These are phyloP conservation scores for Chalara sp. DNA, from an alignment of 2,329 filamentous ascomycete species.

Conservation along the genomic window DNA sequence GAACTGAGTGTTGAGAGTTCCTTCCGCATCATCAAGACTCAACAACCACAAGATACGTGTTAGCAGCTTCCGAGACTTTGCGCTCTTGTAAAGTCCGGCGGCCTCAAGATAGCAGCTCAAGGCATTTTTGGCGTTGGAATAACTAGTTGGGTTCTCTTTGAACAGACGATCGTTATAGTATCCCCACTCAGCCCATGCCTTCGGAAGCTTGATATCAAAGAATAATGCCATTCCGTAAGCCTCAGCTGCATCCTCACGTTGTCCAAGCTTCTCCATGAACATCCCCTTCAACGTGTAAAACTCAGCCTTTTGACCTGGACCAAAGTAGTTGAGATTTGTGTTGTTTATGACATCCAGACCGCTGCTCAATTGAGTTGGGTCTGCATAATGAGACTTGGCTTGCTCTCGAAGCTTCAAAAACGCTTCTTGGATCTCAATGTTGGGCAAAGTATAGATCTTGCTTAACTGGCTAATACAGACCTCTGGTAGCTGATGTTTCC, in stretches of 20 bases:
- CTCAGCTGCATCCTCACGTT: slow-evolving; percentile 85
- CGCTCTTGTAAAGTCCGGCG: slow-evolving; percentile 92
- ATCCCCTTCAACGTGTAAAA: slow-evolving; percentile 99
- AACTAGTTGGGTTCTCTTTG: slow-evolving; percentile 78
- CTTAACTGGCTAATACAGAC: slow-evolving; percentile 97
- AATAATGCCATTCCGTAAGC: slow-evolving; percentile 93
- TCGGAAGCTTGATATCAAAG: slow-evolving; percentile 90
- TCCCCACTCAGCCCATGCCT: slow-evolving; percentile 99
- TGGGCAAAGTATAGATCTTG: slow-evolving; percentile 95
- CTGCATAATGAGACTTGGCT: slow-evolving; percentile 97
- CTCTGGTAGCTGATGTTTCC: slow-evolving; percentile 93
- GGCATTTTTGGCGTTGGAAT: slow-evolving; percentile 81
- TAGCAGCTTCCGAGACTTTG: slow-evolving; percentile 89
- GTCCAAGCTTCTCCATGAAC: slow-evolving; percentile 91
- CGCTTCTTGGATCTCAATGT: slow-evolving; percentile 98
- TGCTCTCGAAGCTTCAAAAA: slow-evolving; percentile 98
- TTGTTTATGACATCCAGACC: slow-evolving; percentile 99
- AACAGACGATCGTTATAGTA: slow-evolving; percentile 97
- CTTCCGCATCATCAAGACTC: slow-evolving; percentile 84
- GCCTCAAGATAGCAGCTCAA: slow-evolving; percentile 95
- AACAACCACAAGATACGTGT: slow-evolving; percentile 92
- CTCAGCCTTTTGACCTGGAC: slow-evolving; percentile 90
- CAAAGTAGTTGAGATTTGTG: slow-evolving; percentile 98
- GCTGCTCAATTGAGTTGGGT: slow-evolving; percentile 82
- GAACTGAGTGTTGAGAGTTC: slow-evolving; percentile 77